Conservation (phyloP, 108 stramenopile genomes). For the Skeletonema tropicum region DNA sequence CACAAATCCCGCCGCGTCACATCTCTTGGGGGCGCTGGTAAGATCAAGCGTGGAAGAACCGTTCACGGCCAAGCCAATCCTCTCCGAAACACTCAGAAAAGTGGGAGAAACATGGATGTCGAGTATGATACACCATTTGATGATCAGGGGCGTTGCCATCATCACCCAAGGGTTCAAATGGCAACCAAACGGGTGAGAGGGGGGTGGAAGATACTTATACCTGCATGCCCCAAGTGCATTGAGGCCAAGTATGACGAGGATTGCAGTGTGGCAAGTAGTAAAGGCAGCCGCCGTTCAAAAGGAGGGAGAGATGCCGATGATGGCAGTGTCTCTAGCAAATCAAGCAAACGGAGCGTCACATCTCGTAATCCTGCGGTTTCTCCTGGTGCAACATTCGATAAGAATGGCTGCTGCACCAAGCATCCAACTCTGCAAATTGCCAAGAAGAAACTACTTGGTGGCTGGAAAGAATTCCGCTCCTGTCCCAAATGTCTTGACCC, state of each 20-base stretch:
- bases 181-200: constrained; percentile 45
- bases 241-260: constrained; percentile 50
- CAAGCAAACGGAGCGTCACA: constrained; percentile 26
- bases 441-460: constrained; percentile 48
- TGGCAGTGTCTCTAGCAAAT: constrained; percentile 23
- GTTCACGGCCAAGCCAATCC: constrained; percentile 44
- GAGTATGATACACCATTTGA: constrained; percentile 51
- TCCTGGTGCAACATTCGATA: constrained; percentile 35
- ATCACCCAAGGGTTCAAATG: constrained; percentile 48
- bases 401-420: constrained; percentile 50
- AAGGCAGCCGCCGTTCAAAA: neutral
- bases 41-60: constrained; percentile 30
- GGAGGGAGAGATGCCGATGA: neutral
- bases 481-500: constrained; percentile 53
- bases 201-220: constrained; percentile 45
- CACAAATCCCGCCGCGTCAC: constrained; percentile 55
- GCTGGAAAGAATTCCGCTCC: constrained; percentile 45
- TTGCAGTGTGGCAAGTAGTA: constrained; percentile 8
- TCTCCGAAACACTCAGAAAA: constrained; percentile 12
- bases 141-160: constrained; percentile 41
- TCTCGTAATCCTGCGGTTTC: constrained; percentile 35
- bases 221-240: constrained; percentile 46
- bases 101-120: constrained; percentile 42
- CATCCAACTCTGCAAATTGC: constrained; percentile 45
- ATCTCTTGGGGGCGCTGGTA: constrained; percentile 46